Conservation (phyloP, 2,329 filamentous ascomycete genomes). For the Diaporthe sp. region DNA sequence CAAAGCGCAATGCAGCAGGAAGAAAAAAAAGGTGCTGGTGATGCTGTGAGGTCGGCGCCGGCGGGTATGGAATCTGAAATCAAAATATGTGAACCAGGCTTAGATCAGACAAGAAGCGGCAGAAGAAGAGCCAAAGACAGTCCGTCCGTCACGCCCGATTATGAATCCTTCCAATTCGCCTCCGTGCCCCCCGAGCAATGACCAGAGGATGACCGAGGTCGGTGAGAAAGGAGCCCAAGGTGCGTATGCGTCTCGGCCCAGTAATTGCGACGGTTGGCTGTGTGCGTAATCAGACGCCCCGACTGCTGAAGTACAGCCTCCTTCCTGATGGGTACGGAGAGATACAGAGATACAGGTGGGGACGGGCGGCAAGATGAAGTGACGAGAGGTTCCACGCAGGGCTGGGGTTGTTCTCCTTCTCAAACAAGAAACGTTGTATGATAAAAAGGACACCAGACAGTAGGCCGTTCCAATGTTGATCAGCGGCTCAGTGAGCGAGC, state of each 20-base stretch:
- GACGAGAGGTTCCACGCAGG: conserved; percentile 20
- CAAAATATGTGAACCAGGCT: background rate
- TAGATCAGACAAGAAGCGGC: conserved; percentile 12
- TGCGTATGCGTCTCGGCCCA: conserved; percentile 33
- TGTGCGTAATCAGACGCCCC: background rate
- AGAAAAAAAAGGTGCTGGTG: background rate
- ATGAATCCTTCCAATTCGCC: conserved; percentile 34
- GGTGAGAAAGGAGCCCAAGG: conserved; percentile 22
- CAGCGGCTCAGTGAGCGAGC: conserved; percentile 30
- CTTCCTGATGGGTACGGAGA: conserved; percentile 36
- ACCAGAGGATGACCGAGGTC: conserved; percentile 30
- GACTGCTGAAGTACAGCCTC: conserved; percentile 28
- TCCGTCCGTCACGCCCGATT: conserved; percentile 35
- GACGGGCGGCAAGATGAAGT: conserved; percentile 13
- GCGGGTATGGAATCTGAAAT: conserved; percentile 1
- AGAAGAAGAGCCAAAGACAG: background rate
- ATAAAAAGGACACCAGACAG: background rate
- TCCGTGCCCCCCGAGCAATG: conserved; percentile 28
- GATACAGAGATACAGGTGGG: conserved; percentile 28
- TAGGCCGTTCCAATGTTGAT: conserved; percentile 25
- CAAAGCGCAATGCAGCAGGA: conserved; percentile 26
- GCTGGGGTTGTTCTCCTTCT: conserved; percentile 31
- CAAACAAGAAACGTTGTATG: conserved; percentile 31
- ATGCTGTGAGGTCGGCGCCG: conserved; percentile 12
- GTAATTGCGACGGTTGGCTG: conserved; percentile 2